A percentile compares a stretch with the other conserved stretches of the same genome.
phyloP scores from a whole-genome alignment of 192 early-diverging fungal genomes.

The Umbelopsis sp. region DNA sequence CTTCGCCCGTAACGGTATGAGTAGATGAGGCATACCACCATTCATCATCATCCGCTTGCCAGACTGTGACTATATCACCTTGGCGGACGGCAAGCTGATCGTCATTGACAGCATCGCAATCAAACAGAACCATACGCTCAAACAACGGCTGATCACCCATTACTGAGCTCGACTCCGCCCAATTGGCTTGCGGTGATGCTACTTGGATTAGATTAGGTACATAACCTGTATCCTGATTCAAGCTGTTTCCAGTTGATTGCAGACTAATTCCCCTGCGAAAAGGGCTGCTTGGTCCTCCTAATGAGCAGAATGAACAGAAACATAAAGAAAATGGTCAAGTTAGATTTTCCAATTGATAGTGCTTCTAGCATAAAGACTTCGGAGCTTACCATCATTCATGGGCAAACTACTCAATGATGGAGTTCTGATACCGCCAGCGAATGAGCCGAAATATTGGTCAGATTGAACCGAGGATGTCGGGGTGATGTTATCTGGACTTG shows the following conservation, averaged over 20 bases:
- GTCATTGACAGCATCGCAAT: not conserved
- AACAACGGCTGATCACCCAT: not conserved
- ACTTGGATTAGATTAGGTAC: not conserved
- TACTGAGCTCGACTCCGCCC: slow-evolving; percentile 1
- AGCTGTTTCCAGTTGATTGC: too few relatives aligned
- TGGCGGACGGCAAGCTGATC: slow-evolving; percentile 5
- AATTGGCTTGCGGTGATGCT: not conserved
- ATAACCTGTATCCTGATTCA: too few relatives aligned
- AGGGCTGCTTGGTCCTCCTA: too few relatives aligned
- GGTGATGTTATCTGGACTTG: not conserved
- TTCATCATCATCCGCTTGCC: slow-evolving; percentile 20
- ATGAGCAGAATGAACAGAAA: too few relatives aligned
- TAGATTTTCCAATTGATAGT: too few relatives aligned
- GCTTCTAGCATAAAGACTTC: too few relatives aligned
- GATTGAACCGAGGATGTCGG: not conserved
- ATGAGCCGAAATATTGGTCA: slow-evolving; percentile 1
- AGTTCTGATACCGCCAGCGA: not conserved
- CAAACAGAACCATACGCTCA: slow-evolving; percentile 3
- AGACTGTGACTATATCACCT: slow-evolving; percentile 1
- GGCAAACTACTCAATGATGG: not conserved
- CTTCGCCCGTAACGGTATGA: not conserved
- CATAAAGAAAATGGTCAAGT: too few relatives aligned
- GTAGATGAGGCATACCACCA: slow-evolving; percentile 16
- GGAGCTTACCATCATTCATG: not conserved
- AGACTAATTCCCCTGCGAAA: too few relatives aligned